Percentiles rank a stretch among this genome's conserved stretches.
Evolutionary conservation across 2,329 filamentous ascomycete species (phyloP).

Genomic region (Xylaria sp.): DNA sequence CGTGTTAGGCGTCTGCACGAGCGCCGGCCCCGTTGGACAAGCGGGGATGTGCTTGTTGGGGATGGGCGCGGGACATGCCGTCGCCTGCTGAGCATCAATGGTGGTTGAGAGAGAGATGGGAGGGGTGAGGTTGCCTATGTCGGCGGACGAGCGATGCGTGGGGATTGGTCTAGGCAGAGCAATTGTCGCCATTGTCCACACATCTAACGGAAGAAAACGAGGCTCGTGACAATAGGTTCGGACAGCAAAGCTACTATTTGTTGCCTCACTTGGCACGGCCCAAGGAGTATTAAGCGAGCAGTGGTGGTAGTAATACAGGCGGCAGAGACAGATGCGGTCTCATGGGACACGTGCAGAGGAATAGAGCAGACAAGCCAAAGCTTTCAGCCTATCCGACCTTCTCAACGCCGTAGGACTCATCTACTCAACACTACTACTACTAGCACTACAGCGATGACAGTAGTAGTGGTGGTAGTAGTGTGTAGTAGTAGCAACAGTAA

Average conservation of each 20-base stretch:
- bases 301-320: slow-evolving; percentile 24
- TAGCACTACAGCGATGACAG: neutral
- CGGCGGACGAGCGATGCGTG: slow-evolving; percentile 58
- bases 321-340: slow-evolving; percentile 4
- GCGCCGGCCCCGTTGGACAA: slow-evolving; percentile 82
- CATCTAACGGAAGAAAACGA: slow-evolving; percentile 37
- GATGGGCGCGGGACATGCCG: slow-evolving; percentile 59
- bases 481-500: neutral
- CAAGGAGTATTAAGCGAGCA: slow-evolving; percentile 10
- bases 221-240: slow-evolving; percentile 1
- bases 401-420: slow-evolving; percentile 15
- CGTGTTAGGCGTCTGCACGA: slow-evolving; percentile 65
- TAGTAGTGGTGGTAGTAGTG: neutral
- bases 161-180: slow-evolving; percentile 62
- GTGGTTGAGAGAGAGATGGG: slow-evolving; percentile 57
- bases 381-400: slow-evolving; percentile 17
- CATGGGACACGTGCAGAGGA: slow-evolving; percentile 24
- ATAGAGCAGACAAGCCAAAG: slow-evolving; percentile 5
- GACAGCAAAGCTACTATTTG: slow-evolving; percentile 3
- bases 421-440: slow-evolving; percentile 1
- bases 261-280: slow-evolving; percentile 15
- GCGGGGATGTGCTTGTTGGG: slow-evolving; percentile 93
- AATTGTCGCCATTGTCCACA: slow-evolving; percentile 63
- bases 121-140: slow-evolving; percentile 55
- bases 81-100: slow-evolving; percentile 49